Percentiles rank a stretch among this genome's conserved stretches.
phyloP scores from a whole-genome alignment of 768 basidiomycete genomes.

The Lyophyllum shimeji region DNA sequence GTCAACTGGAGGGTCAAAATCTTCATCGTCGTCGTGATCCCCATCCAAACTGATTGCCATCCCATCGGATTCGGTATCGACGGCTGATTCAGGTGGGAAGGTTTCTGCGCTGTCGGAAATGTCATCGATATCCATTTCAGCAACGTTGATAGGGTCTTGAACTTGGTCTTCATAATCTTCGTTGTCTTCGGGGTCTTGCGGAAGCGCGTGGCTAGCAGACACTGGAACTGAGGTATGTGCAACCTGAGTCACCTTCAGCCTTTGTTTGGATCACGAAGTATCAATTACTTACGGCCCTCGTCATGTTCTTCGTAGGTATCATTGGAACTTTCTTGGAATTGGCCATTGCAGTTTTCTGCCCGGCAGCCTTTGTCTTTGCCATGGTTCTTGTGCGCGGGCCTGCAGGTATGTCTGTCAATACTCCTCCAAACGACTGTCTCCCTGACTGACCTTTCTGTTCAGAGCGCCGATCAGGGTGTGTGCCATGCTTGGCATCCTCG shows the following conservation, averaged over 20 bases:
- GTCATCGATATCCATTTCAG: not conserved
- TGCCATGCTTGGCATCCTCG: not conserved
- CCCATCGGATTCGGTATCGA: conserved; percentile 3
- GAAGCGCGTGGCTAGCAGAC: not conserved
- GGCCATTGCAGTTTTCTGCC: too few relatives aligned
- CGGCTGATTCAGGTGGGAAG: not conserved
- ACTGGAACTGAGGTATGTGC: too few relatives aligned
- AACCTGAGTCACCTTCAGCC: too few relatives aligned
- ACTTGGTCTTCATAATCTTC: not conserved
- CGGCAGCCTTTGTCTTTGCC: not conserved
- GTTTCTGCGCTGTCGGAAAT: not conserved
- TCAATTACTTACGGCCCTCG: too few relatives aligned
- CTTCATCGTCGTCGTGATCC: not conserved
- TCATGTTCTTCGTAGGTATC: not conserved
- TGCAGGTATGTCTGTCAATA: not conserved
- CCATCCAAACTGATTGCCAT: not conserved
- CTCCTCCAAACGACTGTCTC: too few relatives aligned
- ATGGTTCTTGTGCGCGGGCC: not conserved
- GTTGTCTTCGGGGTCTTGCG: too few relatives aligned
- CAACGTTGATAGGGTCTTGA: too few relatives aligned
- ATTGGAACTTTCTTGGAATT: too few relatives aligned
- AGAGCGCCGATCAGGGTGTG: not conserved
- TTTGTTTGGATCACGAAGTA: too few relatives aligned
- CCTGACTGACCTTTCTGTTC: not conserved
- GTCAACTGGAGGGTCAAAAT: not conserved